Conservation (phyloP, 1,284 basidiomycete species). For the Trametes versicolor region DNA sequence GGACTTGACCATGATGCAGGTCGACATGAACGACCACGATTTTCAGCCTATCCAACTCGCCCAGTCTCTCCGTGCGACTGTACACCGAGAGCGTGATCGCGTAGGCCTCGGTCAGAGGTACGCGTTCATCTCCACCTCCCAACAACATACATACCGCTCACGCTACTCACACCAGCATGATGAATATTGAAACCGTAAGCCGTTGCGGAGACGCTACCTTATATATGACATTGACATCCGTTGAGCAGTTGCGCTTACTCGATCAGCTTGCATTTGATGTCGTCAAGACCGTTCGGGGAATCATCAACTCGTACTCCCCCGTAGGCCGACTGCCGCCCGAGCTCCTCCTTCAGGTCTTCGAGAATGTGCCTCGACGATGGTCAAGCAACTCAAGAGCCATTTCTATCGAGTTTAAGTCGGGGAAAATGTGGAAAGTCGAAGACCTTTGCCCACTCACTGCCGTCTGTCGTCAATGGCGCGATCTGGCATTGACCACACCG, state of each 20-base stretch:
- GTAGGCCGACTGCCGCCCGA: background rate
- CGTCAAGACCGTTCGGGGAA: background rate
- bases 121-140: too few species aligned
- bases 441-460: background rate
- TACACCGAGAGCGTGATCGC: too few species aligned
- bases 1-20: too few species aligned
- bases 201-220: too few species aligned
- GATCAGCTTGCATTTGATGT: background rate
- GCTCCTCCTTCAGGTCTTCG: background rate
- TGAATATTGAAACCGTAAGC: too few species aligned
- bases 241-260: background rate
- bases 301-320: background rate
- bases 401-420: background rate
- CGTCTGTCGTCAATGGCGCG: conserved; percentile 1
- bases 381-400: background rate
- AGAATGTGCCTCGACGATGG: background rate
- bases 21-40: too few species aligned
- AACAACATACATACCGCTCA: too few species aligned
- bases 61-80: too few species aligned
- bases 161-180: too few species aligned
- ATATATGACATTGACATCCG: too few species aligned
- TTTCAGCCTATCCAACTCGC: too few species aligned
- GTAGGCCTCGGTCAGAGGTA: too few species aligned
- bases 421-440: background rate
- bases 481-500: background rate